phyloP scores from a whole-genome alignment of 345 rosid genomes.

The Viola odorata region DNA sequence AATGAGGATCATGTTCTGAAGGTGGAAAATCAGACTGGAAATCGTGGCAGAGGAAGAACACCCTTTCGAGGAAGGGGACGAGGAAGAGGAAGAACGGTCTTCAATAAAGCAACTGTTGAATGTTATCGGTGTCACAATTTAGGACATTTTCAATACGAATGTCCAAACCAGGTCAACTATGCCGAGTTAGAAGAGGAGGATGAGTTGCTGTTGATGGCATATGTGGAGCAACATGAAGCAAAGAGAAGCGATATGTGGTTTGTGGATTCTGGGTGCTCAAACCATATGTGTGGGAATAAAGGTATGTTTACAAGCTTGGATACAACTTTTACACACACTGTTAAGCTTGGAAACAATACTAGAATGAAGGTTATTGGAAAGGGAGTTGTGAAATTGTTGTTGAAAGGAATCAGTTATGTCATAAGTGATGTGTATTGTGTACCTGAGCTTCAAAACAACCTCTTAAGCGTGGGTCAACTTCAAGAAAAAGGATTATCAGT shows the following conservation, averaged over 20 bases:
- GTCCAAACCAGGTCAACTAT: background rate
- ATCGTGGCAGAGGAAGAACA: background rate
- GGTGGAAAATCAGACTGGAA: background rate
- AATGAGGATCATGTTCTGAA: no score
- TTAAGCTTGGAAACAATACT: background rate
- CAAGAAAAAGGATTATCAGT: background rate
- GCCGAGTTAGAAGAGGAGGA: background rate
- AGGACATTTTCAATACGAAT: constrained; percentile 1
- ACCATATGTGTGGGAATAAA: constrained; percentile 1
- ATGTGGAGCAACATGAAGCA: background rate
- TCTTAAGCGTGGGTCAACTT: background rate
- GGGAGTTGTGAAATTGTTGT: rapidly evolving
- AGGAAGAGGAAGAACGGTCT: background rate
- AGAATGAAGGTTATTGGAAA: background rate
- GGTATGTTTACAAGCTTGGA: background rate
- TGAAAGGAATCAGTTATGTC: background rate
- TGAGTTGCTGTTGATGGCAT: background rate
- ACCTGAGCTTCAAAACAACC: no score
- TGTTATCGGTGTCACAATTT: background rate
- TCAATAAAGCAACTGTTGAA: background rate
- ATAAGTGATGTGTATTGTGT: background rate
- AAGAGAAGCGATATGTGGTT: background rate
- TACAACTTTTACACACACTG: background rate
- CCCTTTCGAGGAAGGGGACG: background rate
- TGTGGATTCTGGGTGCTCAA: background rate